Conservation (phyloP, 371 early-diverging fungal species). For the Phascolomyces articulosus region DNA sequence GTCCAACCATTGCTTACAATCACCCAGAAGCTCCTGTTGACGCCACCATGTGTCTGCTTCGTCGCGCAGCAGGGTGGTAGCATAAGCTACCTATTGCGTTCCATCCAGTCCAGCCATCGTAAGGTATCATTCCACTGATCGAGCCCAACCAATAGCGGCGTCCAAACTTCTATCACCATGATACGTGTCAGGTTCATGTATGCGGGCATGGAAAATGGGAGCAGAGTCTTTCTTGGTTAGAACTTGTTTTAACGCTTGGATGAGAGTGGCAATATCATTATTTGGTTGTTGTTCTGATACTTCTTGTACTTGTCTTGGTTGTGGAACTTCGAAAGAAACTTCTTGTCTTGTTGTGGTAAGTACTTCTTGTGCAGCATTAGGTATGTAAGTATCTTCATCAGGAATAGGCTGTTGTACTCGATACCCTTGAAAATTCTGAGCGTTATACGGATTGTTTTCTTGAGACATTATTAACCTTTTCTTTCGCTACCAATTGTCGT, state of each 20-base stretch:
- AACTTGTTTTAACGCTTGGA: not conserved
- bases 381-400: no score
- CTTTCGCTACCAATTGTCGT: no score
- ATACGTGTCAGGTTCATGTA: not conserved
- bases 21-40: not conserved
- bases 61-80: not conserved
- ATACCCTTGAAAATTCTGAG: no score
- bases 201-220: not conserved
- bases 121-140: not conserved
- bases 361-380: no score
- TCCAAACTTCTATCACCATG: not conserved
- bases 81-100: not conserved
- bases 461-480: no score
- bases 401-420: no score
- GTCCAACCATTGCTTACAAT: not conserved
- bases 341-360: no score
- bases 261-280: no score
- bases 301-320: no score
- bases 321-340: no score
- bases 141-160: not conserved
- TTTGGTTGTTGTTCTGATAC: no score
- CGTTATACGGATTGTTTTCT: no score
- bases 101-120: not conserved
- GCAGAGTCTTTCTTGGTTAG: not conserved
- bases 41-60: conserved; percentile 1